Conservation (phyloP, 495 filamentous ascomycete species). For the Lasiosphaeria ovina region DNA sequence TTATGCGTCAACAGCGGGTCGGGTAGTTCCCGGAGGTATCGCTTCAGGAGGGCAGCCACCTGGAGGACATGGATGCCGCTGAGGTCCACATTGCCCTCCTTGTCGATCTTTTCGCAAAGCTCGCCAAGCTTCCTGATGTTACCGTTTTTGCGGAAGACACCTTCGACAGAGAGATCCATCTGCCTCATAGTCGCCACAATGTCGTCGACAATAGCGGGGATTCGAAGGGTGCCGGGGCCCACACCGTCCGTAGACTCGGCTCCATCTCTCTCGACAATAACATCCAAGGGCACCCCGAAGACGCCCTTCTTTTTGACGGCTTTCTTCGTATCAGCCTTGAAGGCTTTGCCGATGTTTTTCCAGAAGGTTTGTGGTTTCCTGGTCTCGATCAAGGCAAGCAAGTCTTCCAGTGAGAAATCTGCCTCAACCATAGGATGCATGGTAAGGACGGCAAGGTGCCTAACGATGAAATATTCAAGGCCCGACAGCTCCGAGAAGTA, state of each 20-base stretch:
- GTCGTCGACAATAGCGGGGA: slow-evolving; percentile 89
- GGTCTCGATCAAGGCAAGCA: slow-evolving; percentile 92
- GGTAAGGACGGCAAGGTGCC: slow-evolving; percentile 89
- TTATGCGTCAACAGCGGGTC: slow-evolving; percentile 96
- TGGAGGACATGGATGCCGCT: slow-evolving; percentile 85
- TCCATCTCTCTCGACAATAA: slow-evolving; percentile 86
- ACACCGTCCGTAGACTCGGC: slow-evolving; percentile 95
- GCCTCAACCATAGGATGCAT: slow-evolving; percentile 92
- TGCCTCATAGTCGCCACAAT: slow-evolving; percentile 89
- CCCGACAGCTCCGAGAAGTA: slow-evolving; percentile 97
- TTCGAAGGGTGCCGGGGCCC: slow-evolving; percentile 82
- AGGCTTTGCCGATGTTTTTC: slow-evolving; percentile 96
- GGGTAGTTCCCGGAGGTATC: slow-evolving; percentile 91
- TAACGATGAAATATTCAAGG: slow-evolving; percentile 94
- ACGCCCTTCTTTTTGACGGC: slow-evolving; percentile 85
- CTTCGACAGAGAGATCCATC: slow-evolving; percentile 99
- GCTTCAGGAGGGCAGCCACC: slow-evolving; percentile 90
- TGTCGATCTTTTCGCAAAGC: slow-evolving; percentile 77
- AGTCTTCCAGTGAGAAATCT: slow-evolving; percentile 88
- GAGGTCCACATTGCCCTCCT: slow-evolving; percentile 76
- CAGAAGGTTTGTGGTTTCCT: slow-evolving; percentile 86
- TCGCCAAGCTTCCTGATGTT: slow-evolving; percentile 91
- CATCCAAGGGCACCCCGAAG: slow-evolving; percentile 83
- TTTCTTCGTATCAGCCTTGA: slow-evolving; percentile 79
- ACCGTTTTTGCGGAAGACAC: slow-evolving; percentile 98